Conservation (phyloP, 2,329 filamentous ascomycete genomes). For the Catunica adiposa region DNA sequence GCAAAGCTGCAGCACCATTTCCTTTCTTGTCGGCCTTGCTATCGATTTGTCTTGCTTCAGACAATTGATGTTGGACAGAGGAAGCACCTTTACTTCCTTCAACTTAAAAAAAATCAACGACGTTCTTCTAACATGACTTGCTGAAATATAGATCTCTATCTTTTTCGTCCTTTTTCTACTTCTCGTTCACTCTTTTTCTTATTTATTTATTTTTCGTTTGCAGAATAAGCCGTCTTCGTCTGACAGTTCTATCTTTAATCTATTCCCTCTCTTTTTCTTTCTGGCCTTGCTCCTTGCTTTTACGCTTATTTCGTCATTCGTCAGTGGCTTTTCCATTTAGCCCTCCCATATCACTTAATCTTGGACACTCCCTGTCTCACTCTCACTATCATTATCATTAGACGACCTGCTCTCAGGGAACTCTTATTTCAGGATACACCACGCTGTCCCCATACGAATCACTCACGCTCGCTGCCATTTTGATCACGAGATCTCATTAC, state of each 20-base stretch:
- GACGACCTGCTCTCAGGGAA: neutral
- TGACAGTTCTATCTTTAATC: neutral
- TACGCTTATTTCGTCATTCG: neutral
- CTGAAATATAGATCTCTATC: neutral
- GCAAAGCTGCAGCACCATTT: too few species aligned
- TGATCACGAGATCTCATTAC: neutral
- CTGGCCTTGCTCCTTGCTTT: neutral
- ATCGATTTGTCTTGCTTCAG: neutral
- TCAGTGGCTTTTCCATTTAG: neutral
- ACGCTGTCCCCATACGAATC: neutral
- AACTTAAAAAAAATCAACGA: neutral
- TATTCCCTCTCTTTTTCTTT: neutral
- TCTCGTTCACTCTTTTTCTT: slow-evolving; percentile 1
- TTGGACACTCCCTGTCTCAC: neutral
- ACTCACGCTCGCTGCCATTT: neutral
- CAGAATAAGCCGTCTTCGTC: neutral
- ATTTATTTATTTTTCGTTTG: slow-evolving; percentile 1
- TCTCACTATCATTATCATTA: neutral
- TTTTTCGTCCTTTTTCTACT: neutral
- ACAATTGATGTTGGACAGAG: neutral
- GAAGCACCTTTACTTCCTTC: neutral
- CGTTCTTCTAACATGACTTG: slow-evolving; percentile 1
- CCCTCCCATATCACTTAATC: neutral
- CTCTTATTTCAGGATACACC: too few species aligned
- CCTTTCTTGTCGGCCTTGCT: too few species aligned